Evolutionary conservation across 176 grass and related monocot genomes (phyloP).

Genomic region (Themeda triandra): DNA sequence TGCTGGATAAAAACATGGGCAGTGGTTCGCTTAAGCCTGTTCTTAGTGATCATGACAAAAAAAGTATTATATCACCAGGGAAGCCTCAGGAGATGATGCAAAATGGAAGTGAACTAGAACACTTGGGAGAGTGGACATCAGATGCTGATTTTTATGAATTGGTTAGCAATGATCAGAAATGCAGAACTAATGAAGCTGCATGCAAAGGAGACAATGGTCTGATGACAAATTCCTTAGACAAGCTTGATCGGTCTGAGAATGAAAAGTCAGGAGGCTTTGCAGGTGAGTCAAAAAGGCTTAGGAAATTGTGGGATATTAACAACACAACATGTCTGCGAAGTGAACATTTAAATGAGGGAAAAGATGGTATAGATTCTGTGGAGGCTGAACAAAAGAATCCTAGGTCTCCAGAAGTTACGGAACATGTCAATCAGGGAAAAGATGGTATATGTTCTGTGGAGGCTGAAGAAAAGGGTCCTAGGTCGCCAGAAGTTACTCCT

Average conservation of each 20-base stretch:
- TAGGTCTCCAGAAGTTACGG: slow-evolving; percentile 8
- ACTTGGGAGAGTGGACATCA: slow-evolving; percentile 68
- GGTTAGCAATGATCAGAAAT: slow-evolving; percentile 38
- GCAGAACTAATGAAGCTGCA: slow-evolving; percentile 18
- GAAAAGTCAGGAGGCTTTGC: slow-evolving; percentile 33
- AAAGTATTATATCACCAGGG: slow-evolving; percentile 10
- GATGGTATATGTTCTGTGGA: slow-evolving; percentile 5
- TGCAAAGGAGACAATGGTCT: slow-evolving; percentile 22
- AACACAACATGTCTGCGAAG: slow-evolving; percentile 19
- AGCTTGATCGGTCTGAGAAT: slow-evolving; percentile 35
- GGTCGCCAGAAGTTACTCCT: slow-evolving; percentile 4
- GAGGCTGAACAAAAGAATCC: slow-evolving; percentile 14
- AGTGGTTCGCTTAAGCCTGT: slow-evolving; percentile 5
- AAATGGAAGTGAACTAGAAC: slow-evolving; percentile 39
- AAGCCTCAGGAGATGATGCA: slow-evolving; percentile 36
- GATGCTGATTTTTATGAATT: slow-evolving; percentile 71
- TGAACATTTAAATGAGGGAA: slow-evolving; percentile 28
- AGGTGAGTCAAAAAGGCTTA: slow-evolving; percentile 29
- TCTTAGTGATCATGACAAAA: slow-evolving; percentile 34
- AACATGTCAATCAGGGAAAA: slow-evolving; percentile 30
- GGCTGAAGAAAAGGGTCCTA: slow-evolving; percentile 17
- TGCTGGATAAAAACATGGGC: slow-evolving; percentile 19
- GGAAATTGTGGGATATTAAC: slow-evolving; percentile 28
- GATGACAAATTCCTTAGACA: slow-evolving; percentile 27
- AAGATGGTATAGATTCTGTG: slow-evolving; percentile 12